phyloP scores from a whole-genome alignment of 306 rosid species.

The Abrus pulchellus region DNA sequence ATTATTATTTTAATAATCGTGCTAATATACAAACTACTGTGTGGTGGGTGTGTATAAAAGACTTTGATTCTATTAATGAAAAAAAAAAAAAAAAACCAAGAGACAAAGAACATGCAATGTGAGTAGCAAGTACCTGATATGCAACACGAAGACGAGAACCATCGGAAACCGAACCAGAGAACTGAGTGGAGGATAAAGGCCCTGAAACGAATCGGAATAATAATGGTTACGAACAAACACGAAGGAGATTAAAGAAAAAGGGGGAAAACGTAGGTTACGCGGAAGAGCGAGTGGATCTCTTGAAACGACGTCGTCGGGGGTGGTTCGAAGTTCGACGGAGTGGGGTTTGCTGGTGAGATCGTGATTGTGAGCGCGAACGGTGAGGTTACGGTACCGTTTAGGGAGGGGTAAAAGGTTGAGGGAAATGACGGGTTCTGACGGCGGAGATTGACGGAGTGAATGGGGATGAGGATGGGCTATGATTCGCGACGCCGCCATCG shows the following conservation, averaged over 20 bases:
- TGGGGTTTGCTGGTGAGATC: constrained; percentile 34
- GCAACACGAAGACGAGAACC: constrained; percentile 87
- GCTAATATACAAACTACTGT: neutral
- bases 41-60: no score
- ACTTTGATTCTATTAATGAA: neutral
- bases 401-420: constrained; percentile 38
- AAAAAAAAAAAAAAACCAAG: no score
- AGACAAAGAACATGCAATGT: neutral
- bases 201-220: constrained; percentile 56
- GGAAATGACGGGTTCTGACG: constrained; percentile 20
- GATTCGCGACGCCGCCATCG: constrained; percentile 59
- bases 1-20: neutral
- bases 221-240: no score
- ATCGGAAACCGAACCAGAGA: constrained; percentile 63
- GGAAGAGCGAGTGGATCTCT: constrained; percentile 74
- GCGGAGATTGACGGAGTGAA: constrained; percentile 47
- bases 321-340: constrained; percentile 54
- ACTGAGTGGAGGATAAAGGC: constrained; percentile 72
- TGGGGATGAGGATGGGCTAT: constrained; percentile 43
- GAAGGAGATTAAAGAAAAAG: neutral
- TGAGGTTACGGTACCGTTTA: constrained; percentile 51
- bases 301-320: constrained; percentile 47
- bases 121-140: constrained; percentile 68
- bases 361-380: constrained; percentile 50
- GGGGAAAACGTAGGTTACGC: constrained; percentile 20